Percentiles rank a stretch among this genome's conserved stretches.
phyloP scores from a whole-genome alignment of 2,329 filamentous ascomycete genomes.

The Pochonia chlamydosporia region DNA sequence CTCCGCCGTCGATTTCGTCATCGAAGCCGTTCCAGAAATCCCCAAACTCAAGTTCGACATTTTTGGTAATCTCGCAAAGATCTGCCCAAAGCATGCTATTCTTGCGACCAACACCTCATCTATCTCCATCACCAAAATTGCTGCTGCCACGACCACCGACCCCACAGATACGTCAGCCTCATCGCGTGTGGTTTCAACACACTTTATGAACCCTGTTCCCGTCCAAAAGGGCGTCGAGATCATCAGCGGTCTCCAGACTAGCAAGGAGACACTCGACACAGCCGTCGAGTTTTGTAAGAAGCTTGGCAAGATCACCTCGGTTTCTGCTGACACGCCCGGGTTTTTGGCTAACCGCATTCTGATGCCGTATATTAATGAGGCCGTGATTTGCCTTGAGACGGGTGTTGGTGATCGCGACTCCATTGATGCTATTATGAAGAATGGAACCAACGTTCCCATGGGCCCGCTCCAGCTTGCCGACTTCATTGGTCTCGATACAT shows the following conservation, averaged over 20 bases:
- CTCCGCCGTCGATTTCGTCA: slow-evolving; percentile 86
- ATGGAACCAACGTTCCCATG: slow-evolving; percentile 98
- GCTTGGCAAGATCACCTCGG: slow-evolving; percentile 89
- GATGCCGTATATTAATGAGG: slow-evolving; percentile 99
- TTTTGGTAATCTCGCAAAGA: slow-evolving; percentile 74
- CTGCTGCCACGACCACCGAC: slow-evolving; percentile 74
- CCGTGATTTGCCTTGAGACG: slow-evolving; percentile 91
- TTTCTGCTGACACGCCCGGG: slow-evolving; percentile 83
- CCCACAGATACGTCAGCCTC: slow-evolving; percentile 75
- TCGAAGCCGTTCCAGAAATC: slow-evolving; percentile 95
- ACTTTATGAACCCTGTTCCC: slow-evolving; percentile 99
- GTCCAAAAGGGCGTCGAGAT: slow-evolving; percentile 97
- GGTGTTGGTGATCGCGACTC: slow-evolving; percentile 83
- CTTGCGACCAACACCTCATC: slow-evolving; percentile 98
- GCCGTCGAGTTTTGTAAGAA: slow-evolving; percentile 80
- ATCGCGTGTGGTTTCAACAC: slow-evolving; percentile 86
- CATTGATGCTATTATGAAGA: slow-evolving; percentile 98
- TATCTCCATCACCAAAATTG: slow-evolving; percentile 94
- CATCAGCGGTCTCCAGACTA: slow-evolving; percentile 90
- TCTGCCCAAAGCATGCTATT: slow-evolving; percentile 79
- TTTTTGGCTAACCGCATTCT: slow-evolving; percentile 95
- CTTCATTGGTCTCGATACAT: slow-evolving; percentile 96
- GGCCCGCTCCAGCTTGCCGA: slow-evolving; percentile 89
- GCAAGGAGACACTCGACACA: slow-evolving; percentile 70
- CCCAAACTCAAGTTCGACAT: slow-evolving; percentile 81